phyloP scores from a whole-genome alignment of 2,329 filamentous ascomycete species.

The Pseudopyricularia cyperi region DNA sequence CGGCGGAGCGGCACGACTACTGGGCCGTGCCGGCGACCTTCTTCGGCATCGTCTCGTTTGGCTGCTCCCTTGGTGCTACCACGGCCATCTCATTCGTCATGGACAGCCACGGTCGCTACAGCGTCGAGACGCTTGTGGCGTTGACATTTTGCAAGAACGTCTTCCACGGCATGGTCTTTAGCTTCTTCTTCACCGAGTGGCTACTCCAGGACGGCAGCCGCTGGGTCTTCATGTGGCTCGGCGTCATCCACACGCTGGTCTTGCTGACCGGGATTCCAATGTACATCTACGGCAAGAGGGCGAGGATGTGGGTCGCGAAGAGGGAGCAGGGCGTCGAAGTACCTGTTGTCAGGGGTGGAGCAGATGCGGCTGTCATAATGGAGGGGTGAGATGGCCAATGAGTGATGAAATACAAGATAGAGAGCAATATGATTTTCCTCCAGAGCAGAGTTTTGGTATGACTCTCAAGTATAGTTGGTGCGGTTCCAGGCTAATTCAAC shows the following conservation, averaged over 20 bases:
- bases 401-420: too few relatives aligned
- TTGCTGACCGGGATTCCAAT: slow-evolving; percentile 72
- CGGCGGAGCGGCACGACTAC: slow-evolving; percentile 54
- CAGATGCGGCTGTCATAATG: slow-evolving; percentile 38
- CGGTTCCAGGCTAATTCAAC: too few relatives aligned
- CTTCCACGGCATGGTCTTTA: slow-evolving; percentile 79
- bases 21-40: slow-evolving; percentile 93
- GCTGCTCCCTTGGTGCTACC: slow-evolving; percentile 78
- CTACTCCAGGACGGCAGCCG: slow-evolving; percentile 62
- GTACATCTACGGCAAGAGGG: slow-evolving; percentile 87
- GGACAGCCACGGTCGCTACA: slow-evolving; percentile 86
- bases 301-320: slow-evolving; percentile 86
- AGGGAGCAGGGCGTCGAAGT: slow-evolving; percentile 35
- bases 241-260: slow-evolving; percentile 69
- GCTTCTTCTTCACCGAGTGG: slow-evolving; percentile 81
- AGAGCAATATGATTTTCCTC: too few relatives aligned
- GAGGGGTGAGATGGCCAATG: slow-evolving; percentile 36
- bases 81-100: slow-evolving; percentile 91
- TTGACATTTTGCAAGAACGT: slow-evolving; percentile 93
- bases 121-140: slow-evolving; percentile 85
- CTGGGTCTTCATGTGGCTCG: slow-evolving; percentile 68
- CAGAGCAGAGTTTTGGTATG: too few relatives aligned
- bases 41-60: slow-evolving; percentile 85
- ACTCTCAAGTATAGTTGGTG: too few relatives aligned
- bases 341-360: neutral